Base-by-base conservation (phyloP, 2,329 filamentous ascomycete genomes). In the Neopestalotiopsis clavispora region DNA sequence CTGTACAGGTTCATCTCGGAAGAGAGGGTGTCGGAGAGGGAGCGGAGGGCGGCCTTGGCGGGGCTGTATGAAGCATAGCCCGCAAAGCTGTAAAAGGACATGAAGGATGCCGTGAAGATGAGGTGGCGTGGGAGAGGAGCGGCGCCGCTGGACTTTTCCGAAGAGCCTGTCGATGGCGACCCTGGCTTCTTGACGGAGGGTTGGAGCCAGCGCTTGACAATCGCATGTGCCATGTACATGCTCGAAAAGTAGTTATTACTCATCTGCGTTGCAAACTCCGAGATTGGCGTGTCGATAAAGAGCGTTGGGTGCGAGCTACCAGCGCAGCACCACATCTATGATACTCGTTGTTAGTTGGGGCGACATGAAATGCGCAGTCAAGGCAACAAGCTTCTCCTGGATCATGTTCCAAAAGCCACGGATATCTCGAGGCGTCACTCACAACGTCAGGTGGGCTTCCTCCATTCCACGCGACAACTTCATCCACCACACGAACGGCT, bases 21-120 rank as follows among this genome's bases (percentile, higher is more conserved):
- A 28, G 87, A 87, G 4, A 94, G 81, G 0, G 85, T 85, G 74
- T 94, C 91, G 32, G 87, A 87, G 2, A 94, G 82, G 14, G 87
- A 85, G 45, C 90, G 87, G 70, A 93, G 84, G 14, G 91, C 91
- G 2, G 90, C 86, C 79, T 94, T 93, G 30, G 88, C 82, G 4
- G 91, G 90, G 0, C 86, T 84, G 75, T 94, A 94, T 0, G 90
- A 85, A 0, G 83, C 80, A 74, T 92, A 94, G 34, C 91, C 91
- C 9, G 89, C 84, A 17, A 93, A 78, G 12, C 88, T 86, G 61
- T 87, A 84, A 73, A 92, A 90, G 0, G 87, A 86, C n/a, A 87
- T 79, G 4, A 86, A 83, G 1, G 90, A 92, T 6, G 86, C 88
- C 0, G 91, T 93, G 75, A 93, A 90, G 71, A 94, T 87, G 71